Percentiles rank a stretch among this genome's conserved stretches.
phyloP scores from a whole-genome alignment of 331 rosid genomes.

The Telfairia occidentalis region DNA sequence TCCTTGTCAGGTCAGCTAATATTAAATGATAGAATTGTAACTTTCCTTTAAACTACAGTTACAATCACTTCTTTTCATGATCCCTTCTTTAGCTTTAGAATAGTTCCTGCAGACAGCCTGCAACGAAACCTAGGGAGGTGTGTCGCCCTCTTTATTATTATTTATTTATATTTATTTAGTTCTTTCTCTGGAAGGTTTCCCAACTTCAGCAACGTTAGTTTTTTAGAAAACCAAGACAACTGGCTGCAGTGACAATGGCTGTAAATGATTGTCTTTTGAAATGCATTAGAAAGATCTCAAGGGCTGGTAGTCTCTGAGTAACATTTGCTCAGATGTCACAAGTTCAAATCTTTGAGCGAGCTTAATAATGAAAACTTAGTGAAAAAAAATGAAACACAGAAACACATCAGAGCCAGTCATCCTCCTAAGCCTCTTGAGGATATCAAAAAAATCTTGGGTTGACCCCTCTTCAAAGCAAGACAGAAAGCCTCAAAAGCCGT shows the following conservation, averaged over 20 bases:
- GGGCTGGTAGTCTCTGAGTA: no score
- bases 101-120: neutral
- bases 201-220: neutral
- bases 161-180: neutral
- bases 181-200: constrained; percentile 1
- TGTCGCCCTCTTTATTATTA: neutral
- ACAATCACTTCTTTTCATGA: constrained; percentile 13
- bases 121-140: constrained; percentile 2
- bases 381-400: no score
- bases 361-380: no score
- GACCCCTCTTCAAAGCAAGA: neutral
- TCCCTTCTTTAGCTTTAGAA: constrained; percentile 11
- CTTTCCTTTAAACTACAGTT: constrained; percentile 9
- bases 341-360: no score
- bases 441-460: neutral
- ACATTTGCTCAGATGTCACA: no score
- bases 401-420: neutral
- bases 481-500: constrained; percentile 3
- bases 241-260: neutral
- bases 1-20: constrained; percentile 11
- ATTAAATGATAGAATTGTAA: neutral
- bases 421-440: neutral
- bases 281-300: no score
- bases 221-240: neutral
- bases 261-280: neutral